Evolutionary conservation across 1,284 basidiomycete species (phyloP), one percentile per base, ranked within the genome.

Genomic region (Peniophora sp.): DNA sequence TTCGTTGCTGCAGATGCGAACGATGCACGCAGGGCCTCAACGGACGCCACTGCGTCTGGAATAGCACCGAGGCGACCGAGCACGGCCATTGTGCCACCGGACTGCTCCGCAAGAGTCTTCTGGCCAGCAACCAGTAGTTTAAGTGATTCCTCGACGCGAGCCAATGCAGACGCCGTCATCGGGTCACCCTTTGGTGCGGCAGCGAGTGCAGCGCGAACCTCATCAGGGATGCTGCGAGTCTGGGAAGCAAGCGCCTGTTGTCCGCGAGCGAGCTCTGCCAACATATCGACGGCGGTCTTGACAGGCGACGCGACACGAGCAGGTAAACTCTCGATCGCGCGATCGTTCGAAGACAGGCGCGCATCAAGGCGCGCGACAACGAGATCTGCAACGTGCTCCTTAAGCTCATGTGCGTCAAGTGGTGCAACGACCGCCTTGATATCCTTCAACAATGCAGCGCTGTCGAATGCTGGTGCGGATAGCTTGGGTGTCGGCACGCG

Each of bases 351-450:
- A 20, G 86, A 77, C 45, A 91, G 73, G 14, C 88, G 78, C 10
- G 89, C 85, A 58, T 90, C 86, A 16, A 91, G 71, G 23, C 89
- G 79, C 62, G 89, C 89, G 2, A 91, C 85, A 3, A 91, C 88
- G 22, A 91, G 76, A 63, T 90, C 88, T 2, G 88, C 86, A 1
- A 91, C 86, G 58, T 89, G 85, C 61, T 90, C 88, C 69, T 88
- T 89, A 63, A 91, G 86, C 61, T 85, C 83, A 59, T 89, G 85
- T 0, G 86, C 79, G 58, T 91, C 89, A 32, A 90, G 77, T 0
- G 85, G 84, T 0, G 79, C 82, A 51, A 89, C 81, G 34, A 81
- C 75, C 44, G 76, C 75, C 52, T 82, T 78, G 38, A 91, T 74
- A 63, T 89, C 87, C 0, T 75, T 68, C 12, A 77, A 78, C 47